Base-by-base conservation (phyloP, 2,329 filamentous ascomycete genomes). In the Claviceps pusilla region DNA sequence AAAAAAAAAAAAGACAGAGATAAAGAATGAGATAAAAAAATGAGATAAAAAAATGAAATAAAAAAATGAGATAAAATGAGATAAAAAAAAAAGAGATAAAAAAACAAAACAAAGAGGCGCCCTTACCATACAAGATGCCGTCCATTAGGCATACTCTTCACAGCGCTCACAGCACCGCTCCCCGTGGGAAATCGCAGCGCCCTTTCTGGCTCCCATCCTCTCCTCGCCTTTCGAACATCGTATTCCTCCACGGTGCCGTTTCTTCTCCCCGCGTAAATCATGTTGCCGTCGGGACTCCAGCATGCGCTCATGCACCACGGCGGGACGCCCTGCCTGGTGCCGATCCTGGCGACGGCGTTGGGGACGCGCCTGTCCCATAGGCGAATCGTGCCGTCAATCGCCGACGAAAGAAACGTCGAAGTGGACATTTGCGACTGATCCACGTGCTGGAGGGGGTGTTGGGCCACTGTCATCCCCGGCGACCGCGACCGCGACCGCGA, bases 251-350 rank as follows among this genome's bases (percentile, higher is more conserved):
- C 93, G 0, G 89, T 94, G 52, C 89, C 80, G 68, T 97, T 97
- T 55, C 93, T 78, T 33, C 93, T 77, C 0, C 93, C 93, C 0
- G 87, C 90, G 69, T 95, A 98, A 62, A 98, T 90, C 68, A 82
- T 89, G 69, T 97, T 97, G 14, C 93, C 93, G 66, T 96, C 87
- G 0, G 89, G 89, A 54, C 86, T 91, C 93, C 93, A 98, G 71
- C 89, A 95, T 0, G 89, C 89, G 60, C 88, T 90, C 83, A 95
- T 96, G 68, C 91, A 97, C 91, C 91, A 98, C 0, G 91, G 93
- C 1, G 93, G 91, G 0, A 89, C 87, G 19, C 83, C 82, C 11
- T 82, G 79, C 11, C 83, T 76, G 19, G 86, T 87, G 1, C 77
- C 75, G 55, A 97, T 91, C 33, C 84, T 82, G 3, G 93, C 89